Base-by-base conservation (phyloP, 805 yeast species). In the Candida namnaoensis region DNA sequence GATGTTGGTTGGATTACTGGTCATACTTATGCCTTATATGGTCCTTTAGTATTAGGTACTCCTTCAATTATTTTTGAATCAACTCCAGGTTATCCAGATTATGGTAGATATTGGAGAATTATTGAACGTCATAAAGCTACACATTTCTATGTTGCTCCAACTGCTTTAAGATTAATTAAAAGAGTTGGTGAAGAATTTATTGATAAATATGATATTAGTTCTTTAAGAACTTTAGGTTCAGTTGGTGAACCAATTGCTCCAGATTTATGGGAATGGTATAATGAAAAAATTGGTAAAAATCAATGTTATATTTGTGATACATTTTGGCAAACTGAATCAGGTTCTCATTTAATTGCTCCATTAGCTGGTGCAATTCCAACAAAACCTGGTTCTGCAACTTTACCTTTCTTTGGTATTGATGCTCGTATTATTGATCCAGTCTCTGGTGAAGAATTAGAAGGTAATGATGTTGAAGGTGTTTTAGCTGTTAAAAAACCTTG, bases 1-100 rank as follows among this genome's bases (percentile, higher is more conserved):
- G 95, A 85, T 65, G 82, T 85, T 41, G 95, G 95, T 55, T 85
- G 95, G 95, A 82, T 85, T 55, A 85, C 95, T 7, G 95, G 95
- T 44, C 95, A 85, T 65, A 74, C 93, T 10, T 85, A 85, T 54
- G 88, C 79, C 15, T 76, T 84, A 38, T 85, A 85, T 59, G 95
- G 95, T 43, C 95, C 95, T 34, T 69, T 85, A 57, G 61, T 74
- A 28, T 70, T 74, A 51, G 95, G 95, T 59, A 79, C 83, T 43
- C 79, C 95, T 30, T 78, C 93, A 19, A 74, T 85, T 37, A 83
- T 85, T 32, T 85, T 82, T 57, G 95, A 85, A 68, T 90, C 91
- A 50, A 85, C 95, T 12, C 95, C 95, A 34, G 86, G 88, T 24
- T 84, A 81, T 61, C 95, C 95, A 48, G 77, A 78, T 54, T 82